phyloP scores from a whole-genome alignment of 2,329 filamentous ascomycete species.

The Penicillium paneum region DNA sequence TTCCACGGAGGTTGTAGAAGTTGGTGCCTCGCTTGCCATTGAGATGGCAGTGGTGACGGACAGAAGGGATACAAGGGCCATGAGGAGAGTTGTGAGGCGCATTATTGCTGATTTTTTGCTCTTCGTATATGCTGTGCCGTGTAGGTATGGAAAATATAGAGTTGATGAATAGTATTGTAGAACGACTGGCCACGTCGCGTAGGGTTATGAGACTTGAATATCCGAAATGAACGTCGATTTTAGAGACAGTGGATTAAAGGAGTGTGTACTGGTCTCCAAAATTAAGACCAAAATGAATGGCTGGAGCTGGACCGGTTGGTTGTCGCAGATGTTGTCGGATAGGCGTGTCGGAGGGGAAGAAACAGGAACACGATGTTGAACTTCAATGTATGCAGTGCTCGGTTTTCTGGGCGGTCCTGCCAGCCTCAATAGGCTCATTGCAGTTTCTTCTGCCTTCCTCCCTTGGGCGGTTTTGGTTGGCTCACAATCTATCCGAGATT shows the following conservation, averaged over 20 bases:
- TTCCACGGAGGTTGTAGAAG: conserved; percentile 2
- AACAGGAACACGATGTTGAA: not conserved
- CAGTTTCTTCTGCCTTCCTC: not conserved
- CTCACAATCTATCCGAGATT: not conserved
- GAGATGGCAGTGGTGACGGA: conserved; percentile 14
- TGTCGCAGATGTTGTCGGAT: not conserved
- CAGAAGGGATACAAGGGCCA: conserved; percentile 11
- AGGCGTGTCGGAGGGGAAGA: conserved; percentile 2
- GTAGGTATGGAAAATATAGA: not conserved
- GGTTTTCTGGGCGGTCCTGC: not conserved
- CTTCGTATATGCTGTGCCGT: not conserved
- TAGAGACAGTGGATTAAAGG: not conserved
- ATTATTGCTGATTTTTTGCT: conserved; percentile 3
- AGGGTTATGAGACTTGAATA: not conserved
- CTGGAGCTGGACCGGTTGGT: conserved; percentile 13
- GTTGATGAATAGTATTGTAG: not conserved
- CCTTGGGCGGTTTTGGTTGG: conserved; percentile 5
- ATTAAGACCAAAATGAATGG: conserved; percentile 15
- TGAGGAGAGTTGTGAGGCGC: conserved; percentile 13
- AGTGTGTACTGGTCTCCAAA: not conserved
- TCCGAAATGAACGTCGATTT: not conserved
- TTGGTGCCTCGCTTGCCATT: conserved; percentile 1
- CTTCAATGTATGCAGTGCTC: not conserved
- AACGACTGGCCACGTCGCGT: not conserved
- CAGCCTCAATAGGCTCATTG: not conserved